These are phyloP conservation scores for Zygoascus bituminiphila DNA, from an alignment of 805 yeast genomes.

Conservation along the genomic window DNA sequence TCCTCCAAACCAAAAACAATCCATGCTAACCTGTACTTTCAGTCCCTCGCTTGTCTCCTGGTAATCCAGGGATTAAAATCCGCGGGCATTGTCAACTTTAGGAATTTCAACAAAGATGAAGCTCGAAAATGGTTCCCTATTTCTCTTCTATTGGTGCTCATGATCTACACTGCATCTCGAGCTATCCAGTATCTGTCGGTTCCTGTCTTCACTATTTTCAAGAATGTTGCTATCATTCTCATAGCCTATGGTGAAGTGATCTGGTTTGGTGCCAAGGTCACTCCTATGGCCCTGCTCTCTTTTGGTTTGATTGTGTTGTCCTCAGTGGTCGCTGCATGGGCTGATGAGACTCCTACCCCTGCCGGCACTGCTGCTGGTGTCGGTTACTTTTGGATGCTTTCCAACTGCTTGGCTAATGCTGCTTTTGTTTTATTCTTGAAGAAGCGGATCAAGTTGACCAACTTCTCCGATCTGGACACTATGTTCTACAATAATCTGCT, in stretches of 20 bases:
- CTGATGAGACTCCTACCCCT: conserved; percentile 49
- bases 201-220: conserved; percentile 96
- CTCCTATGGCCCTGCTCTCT: conserved; percentile 82
- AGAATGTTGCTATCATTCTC: conserved; percentile 90
- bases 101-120: conserved; percentile 77
- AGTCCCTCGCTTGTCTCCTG: conserved; percentile 64
- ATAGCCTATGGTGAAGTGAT: conserved; percentile 97
- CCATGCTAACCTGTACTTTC: neutral
- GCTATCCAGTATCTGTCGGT: conserved; percentile 85
- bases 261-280: conserved; percentile 92
- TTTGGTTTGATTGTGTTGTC: conserved; percentile 90
- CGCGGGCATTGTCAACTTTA: conserved; percentile 71
- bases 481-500: conserved; percentile 96
- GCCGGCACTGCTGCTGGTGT: conserved; percentile 30
- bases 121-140: conserved; percentile 94
- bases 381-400: conserved; percentile 96
- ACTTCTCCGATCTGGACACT: conserved; percentile 87
- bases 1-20: too few species aligned
- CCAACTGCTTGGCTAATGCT: conserved; percentile 91
- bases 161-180: conserved; percentile 95
- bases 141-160: conserved; percentile 75
- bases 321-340: conserved; percentile 91
- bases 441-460: conserved; percentile 94
- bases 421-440: conserved; percentile 91
- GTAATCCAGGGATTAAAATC: conserved; percentile 67